phyloP scores from a whole-genome alignment of 495 filamentous ascomycete genomes.

The Annulohypoxylon maeteangense region DNA sequence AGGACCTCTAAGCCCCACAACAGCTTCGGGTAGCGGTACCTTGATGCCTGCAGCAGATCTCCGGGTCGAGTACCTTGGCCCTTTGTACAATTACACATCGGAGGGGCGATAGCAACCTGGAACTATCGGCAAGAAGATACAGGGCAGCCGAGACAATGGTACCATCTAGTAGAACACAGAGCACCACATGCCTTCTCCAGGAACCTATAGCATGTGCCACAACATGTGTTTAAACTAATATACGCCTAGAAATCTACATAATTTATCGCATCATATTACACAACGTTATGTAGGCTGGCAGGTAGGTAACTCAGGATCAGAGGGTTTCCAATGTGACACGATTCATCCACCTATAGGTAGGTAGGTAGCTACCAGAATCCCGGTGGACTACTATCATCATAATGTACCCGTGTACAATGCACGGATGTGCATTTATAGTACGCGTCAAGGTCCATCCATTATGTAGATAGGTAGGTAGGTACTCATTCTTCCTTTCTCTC shows the following conservation, averaged over 20 bases:
- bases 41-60: conserved; percentile 30
- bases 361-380: no score
- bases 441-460: conserved; percentile 1
- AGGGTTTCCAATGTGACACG: background rate
- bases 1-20: background rate
- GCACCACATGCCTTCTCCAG: background rate
- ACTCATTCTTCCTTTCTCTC: background rate
- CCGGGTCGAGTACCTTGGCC: conserved; percentile 6
- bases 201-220: conserved; percentile 6
- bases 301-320: no score
- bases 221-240: background rate
- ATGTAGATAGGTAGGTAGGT: no score
- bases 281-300: no score
- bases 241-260: background rate
- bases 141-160: background rate
- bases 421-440: background rate
- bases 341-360: no score
- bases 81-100: background rate
- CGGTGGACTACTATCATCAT: no score
- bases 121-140: conserved; percentile 8
- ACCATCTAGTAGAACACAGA: background rate
- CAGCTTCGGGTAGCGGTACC: conserved; percentile 23
- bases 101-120: conserved; percentile 19
- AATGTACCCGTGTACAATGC: background rate
- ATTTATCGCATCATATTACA: background rate